phyloP scores from a whole-genome alignment of 2,329 filamentous ascomycete species.

The Colletotrichum paranaense region DNA sequence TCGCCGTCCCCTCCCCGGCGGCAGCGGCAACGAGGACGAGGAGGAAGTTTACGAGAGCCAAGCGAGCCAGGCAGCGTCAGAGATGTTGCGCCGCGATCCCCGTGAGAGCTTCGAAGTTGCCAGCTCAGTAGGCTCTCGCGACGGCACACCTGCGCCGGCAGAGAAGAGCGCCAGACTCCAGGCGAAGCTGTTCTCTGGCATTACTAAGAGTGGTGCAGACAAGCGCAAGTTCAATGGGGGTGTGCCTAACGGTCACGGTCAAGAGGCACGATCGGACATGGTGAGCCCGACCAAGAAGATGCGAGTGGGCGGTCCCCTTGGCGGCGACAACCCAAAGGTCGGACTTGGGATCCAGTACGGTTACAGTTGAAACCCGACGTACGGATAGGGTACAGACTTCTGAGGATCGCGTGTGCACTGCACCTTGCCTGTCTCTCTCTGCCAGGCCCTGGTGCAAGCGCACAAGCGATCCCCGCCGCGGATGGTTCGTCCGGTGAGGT shows the following conservation, averaged over 20 bases:
- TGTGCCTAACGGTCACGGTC: slow-evolving; percentile 40
- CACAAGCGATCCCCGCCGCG: background rate
- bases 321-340: slow-evolving; percentile 51
- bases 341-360: slow-evolving; percentile 66
- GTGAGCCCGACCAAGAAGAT: slow-evolving; percentile 65
- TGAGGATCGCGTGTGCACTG: background rate
- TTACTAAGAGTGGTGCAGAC: slow-evolving; percentile 55
- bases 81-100: slow-evolving; percentile 74
- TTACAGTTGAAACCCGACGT: slow-evolving; percentile 24
- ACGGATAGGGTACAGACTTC: too few relatives aligned
- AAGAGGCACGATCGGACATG: slow-evolving; percentile 46
- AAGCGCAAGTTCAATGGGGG: slow-evolving; percentile 63
- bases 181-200: slow-evolving; percentile 60
- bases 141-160: slow-evolving; percentile 55
- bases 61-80: slow-evolving; percentile 81
- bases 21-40: slow-evolving; percentile 55
- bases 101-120: slow-evolving; percentile 64
- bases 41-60: slow-evolving; percentile 79
- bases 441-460: background rate
- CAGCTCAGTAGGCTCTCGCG: slow-evolving; percentile 54
- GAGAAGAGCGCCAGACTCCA: slow-evolving; percentile 62
- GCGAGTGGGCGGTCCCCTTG: slow-evolving; percentile 52
- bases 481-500: slow-evolving; percentile 29
- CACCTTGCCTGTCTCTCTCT: background rate
- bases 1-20: slow-evolving; percentile 36